Base-by-base conservation (phyloP, 2,329 filamentous ascomycete genomes). In the Gyromitra esculenta region DNA sequence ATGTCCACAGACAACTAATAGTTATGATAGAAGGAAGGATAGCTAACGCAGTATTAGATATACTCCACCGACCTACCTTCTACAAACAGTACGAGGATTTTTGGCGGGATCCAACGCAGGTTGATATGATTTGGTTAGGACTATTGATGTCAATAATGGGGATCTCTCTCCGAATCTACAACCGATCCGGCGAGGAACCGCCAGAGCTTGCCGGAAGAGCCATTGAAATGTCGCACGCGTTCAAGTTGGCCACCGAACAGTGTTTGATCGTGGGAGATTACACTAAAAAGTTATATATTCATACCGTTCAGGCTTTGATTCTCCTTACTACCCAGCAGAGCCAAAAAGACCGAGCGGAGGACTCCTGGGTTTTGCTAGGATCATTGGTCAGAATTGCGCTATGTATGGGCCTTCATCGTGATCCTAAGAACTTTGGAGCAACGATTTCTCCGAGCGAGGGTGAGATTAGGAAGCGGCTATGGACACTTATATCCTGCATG, bases 41-140 rank as follows among this genome's bases (percentile, higher is more conserved):
- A 13, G 7, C 71, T 78, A 57, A 79, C 64, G 31, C 18, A 25
- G 37, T 11, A 82, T 5, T 73, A 82, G 90, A 89, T 82, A 90
- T 96, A 79, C 88, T 96, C 65, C 93, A 96, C 81, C 90, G 90
- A 0, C 94, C 94, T 9, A 94, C 93, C 0, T 97, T 97, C 81
- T 90, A 95, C 81, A 89, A 91, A 81, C 85, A 88, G 79, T 88
- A 88, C 80, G 86, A 88, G 75, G 82, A 83, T 69, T 86, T 87
- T 81, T 95, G 92, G 92, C 85, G 90, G 81, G 89, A 91, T 80
- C 92, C 92, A 0, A 87, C 88, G 13, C 91, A 91, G 79, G 91
- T 91, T 3, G 88, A 90, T 0, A 86, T 93, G 74, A 91, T 93
- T 84, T 96, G 92, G 92, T 84, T 96, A 13, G 92, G 91, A 0